Evolutionary conservation across 192 early-diverging fungal species (phyloP).

Genomic region (Podila epigama): DNA sequence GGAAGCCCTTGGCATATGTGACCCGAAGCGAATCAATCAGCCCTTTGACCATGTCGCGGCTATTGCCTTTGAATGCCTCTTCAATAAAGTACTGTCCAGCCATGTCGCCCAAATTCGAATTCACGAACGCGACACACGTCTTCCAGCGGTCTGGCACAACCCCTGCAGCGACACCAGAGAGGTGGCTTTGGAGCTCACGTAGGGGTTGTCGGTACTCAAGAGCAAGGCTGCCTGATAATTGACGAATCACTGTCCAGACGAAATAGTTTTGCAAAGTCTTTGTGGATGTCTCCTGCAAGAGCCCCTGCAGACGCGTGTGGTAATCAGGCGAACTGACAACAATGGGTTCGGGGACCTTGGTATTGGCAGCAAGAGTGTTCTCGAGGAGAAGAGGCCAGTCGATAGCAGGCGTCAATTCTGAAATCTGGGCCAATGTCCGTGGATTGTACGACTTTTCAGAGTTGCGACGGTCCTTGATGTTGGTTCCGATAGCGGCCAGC

Average conservation of each 20-base stretch:
- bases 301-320: slow-evolving; percentile 20
- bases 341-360: slow-evolving; percentile 17
- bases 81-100: slow-evolving; percentile 50
- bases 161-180: slow-evolving; percentile 52
- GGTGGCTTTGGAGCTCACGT: slow-evolving; percentile 22
- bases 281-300: slow-evolving; percentile 41
- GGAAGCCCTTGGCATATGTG: slow-evolving; percentile 49
- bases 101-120: slow-evolving; percentile 38
- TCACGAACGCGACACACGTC: slow-evolving; percentile 32
- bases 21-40: slow-evolving; percentile 55
- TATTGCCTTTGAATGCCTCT: slow-evolving; percentile 43
- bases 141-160: slow-evolving; percentile 57
- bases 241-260: slow-evolving; percentile 52
- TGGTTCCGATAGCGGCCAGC: slow-evolving; percentile 51
- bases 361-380: slow-evolving; percentile 4
- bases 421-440: slow-evolving; percentile 20
- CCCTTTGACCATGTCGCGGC: slow-evolving; percentile 48
- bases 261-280: slow-evolving; percentile 54
- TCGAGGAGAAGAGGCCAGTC: slow-evolving; percentile 44
- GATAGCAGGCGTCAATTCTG: slow-evolving; percentile 39
- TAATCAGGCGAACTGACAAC: slow-evolving; percentile 51
- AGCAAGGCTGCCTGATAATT: slow-evolving; percentile 38
- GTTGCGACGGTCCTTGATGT: slow-evolving; percentile 50
- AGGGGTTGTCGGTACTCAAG: slow-evolving; percentile 49
- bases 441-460: slow-evolving; percentile 56